phyloP scores from a whole-genome alignment of 768 basidiomycete species.

The Suillus fuscotomentosus region DNA sequence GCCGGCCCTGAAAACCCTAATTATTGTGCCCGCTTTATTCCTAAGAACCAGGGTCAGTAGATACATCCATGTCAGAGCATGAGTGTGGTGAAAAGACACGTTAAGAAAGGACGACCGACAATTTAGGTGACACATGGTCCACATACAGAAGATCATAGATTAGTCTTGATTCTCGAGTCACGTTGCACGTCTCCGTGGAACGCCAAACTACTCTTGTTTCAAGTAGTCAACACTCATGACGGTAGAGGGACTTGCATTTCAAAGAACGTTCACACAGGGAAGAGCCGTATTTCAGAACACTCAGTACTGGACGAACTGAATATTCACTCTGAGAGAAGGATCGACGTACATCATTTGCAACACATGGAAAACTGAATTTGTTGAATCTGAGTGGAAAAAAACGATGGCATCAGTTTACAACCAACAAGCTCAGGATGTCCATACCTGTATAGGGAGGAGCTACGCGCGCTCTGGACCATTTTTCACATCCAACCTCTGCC shows the following conservation, averaged over 20 bases:
- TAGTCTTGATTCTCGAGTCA: neutral
- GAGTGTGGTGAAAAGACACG: neutral
- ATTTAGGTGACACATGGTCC: neutral
- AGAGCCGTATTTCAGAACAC: neutral
- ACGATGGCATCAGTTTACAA: neutral
- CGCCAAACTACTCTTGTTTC: neutral
- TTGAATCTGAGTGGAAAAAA: neutral
- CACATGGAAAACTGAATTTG: neutral
- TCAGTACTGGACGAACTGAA: neutral
- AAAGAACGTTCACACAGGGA: neutral
- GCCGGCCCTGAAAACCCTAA: constrained; percentile 49
- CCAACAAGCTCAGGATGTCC: neutral
- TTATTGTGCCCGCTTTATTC: constrained; percentile 72
- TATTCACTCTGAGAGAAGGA: neutral
- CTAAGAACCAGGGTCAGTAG: constrained; percentile 20
- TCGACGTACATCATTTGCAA: neutral
- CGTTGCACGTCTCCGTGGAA: neutral
- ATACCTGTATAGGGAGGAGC: neutral
- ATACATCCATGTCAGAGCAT: neutral
- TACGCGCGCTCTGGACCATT: too few relatives aligned
- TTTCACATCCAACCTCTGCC: constrained; percentile 26
- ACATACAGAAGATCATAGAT: neutral
- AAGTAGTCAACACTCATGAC: neutral
- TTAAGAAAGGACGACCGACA: neutral
- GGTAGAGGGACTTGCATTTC: neutral